Evolutionary conservation across 2,329 filamentous ascomycete species (phyloP), one percentile per base, ranked within the genome.

Genomic region (Tolypocladium pustulatum): DNA sequence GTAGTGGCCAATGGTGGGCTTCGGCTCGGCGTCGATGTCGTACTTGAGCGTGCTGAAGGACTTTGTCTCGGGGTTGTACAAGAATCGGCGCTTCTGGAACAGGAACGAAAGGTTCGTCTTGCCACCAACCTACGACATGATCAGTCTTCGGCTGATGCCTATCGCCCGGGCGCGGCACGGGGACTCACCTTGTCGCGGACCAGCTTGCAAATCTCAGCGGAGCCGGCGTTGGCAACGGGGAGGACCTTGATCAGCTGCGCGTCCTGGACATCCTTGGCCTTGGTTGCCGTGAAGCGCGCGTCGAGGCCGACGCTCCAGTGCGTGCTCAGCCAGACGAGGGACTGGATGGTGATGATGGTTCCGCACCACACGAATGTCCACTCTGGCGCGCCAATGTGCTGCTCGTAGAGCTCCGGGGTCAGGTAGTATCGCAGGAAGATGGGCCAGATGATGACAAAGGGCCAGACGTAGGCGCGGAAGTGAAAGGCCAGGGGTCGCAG

Each of bases 281-380:
- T 83, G 58, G 81, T 87, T 1, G 92, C 85, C 15, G 89, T 97
- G 73, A 97, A 96, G 61, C 86, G 75, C 27, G 88, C 88, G 69
- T 86, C 84, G 63, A 97, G 78, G 70, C 92, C 87, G 71, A 99
- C 91, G 70, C 90, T 97, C 94, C 94, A 99, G 77, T 97, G 91
- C 54, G 94, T 99, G 77, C 89, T 93, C 62, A 99, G 82, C 93
- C 94, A 99, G 66, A 91, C 77, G 63, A 99, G 81, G 63, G 90
- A 86, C 78, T 99, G 95, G 59, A 88, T 69, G 13, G 92, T 96
- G 72, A 95, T 81, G 70, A 99, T 97, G 65, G 85, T 82, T 67
- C 89, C 93, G 64, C 88, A 84, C 86, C 90, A 99, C 62, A 99
- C 90, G 71, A 96, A 96, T 0, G 95, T 97, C 93, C 94, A 99